Percentiles rank a stretch among this genome's conserved stretches.
Conservation (phyloP, 768 basidiomycete genomes). For the Leucosporidium yakuticum region DNA sequence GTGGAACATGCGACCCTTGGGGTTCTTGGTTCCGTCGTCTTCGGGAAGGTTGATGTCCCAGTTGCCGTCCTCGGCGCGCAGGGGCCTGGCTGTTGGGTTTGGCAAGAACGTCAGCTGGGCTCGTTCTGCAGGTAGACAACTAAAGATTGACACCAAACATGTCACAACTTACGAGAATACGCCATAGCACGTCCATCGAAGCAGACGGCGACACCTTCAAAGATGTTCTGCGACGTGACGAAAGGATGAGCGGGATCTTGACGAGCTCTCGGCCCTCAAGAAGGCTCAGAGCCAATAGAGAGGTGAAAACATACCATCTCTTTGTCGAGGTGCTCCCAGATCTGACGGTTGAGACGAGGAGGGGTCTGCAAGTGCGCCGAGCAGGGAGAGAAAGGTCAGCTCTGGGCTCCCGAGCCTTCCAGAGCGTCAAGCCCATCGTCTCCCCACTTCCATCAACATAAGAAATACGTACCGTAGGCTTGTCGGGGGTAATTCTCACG, state of each 20-base stretch:
- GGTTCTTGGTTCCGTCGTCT: neutral
- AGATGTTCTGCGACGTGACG: neutral
- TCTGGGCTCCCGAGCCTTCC: no score
- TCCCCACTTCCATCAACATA: neutral
- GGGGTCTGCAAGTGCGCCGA: neutral
- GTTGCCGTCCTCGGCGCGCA: constrained; percentile 8
- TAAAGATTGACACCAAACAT: no score
- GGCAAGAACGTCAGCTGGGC: neutral
- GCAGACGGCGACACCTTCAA: neutral
- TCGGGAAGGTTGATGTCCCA: neutral
- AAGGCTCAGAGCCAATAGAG: no score
- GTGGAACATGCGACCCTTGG: neutral
- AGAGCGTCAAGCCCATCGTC: no score
- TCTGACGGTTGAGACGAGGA: constrained; percentile 5
- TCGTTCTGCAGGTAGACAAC: no score
- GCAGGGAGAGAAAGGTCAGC: no score
- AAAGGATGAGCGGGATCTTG: no score
- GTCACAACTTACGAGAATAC: constrained; percentile 11
- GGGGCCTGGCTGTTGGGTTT: neutral
- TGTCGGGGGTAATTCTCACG: neutral
- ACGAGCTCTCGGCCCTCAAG: no score
- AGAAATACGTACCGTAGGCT: neutral
- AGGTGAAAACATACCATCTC: neutral
- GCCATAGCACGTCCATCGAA: constrained; percentile 11
- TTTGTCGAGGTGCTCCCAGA: constrained; percentile 1